These are phyloP conservation scores for Starmerella geochares DNA, from an alignment of 805 yeast species.

Conservation along the genomic window DNA sequence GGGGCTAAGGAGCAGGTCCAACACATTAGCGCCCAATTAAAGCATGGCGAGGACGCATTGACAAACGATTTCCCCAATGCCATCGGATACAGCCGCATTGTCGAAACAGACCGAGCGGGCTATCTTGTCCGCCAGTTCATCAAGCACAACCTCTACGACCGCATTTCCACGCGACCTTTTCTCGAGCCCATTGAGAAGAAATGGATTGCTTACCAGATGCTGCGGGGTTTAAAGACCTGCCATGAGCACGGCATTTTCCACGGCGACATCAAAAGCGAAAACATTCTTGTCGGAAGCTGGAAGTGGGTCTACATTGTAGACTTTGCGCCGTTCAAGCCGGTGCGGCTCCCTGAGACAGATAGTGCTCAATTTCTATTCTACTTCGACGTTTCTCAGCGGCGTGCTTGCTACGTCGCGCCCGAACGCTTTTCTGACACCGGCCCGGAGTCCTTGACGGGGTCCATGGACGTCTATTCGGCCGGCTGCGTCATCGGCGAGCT, in stretches of 20 bases:
- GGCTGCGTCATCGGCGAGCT: slow-evolving; percentile 83
- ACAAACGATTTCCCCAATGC: slow-evolving; percentile 39
- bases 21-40: slow-evolving; percentile 22
- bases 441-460: slow-evolving; percentile 37
- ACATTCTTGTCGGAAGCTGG: slow-evolving; percentile 76
- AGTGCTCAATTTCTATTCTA: slow-evolving; percentile 86
- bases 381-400: slow-evolving; percentile 79
- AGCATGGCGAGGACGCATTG: slow-evolving; percentile 14
- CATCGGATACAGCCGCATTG: slow-evolving; percentile 58
- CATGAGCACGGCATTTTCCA: slow-evolving; percentile 59
- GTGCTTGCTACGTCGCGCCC: slow-evolving; percentile 88
- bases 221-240: slow-evolving; percentile 51
- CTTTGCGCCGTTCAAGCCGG: slow-evolving; percentile 79
- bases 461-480: slow-evolving; percentile 58
- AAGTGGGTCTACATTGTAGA: slow-evolving; percentile 77
- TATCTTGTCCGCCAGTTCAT: slow-evolving; percentile 76
- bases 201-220: slow-evolving; percentile 74
- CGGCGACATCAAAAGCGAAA: slow-evolving; percentile 89
- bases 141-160: slow-evolving; percentile 72
- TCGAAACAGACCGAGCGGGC: slow-evolving; percentile 87
- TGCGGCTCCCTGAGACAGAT: slow-evolving; percentile 77
- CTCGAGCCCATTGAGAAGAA: slow-evolving; percentile 67
- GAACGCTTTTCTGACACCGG: slow-evolving; percentile 54
- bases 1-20: slow-evolving; percentile 12
- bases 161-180: slow-evolving; percentile 80